Evolutionary conservation across 2,329 filamentous ascomycete genomes (phyloP), one percentile per base, ranked within the genome.

Genomic region (Ophiostoma himal-ulmi): DNA sequence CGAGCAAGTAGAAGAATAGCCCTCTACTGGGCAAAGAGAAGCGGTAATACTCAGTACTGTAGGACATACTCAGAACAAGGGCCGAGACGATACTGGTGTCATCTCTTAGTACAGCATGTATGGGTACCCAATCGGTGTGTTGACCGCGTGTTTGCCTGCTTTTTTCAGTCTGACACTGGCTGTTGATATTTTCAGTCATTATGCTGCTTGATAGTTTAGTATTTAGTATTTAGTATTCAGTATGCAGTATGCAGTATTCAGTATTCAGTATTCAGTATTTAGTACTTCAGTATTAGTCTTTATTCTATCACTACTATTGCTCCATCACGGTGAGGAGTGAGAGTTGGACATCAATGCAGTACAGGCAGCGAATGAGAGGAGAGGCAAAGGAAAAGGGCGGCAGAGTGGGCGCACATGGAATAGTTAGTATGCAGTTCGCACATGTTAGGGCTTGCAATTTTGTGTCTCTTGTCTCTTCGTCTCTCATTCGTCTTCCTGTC

Each of bases 271-370:
- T n/a, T 20, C n/a, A 17, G 5, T 20, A 11, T 30, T 57, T 11
- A 22, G n/a, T 26, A 4, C 5, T 26, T 6, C 14, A 13, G 6
- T 1, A 1, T 48, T 13, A n/a, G 44, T 44, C 69, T 41, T 26
- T 44, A 6, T 44, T n/a, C 17, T 22, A 30, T 48, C 36, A 57
- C n/a, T 48, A 30, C 30, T 17, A 41, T 37, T 22, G 20, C 37
- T 1, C 30, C 8, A 8, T 65, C 60, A 52, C 60, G 70, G 70
- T 71, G 67, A 66, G 60, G n/a, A 57, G 52, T 57, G 52, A 57
- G 52, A 57, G 30, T 71, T 71, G 70, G 70, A 71, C 70, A 52
- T 48, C 70, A 71, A 71, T 6, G 70, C 70, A 71, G 69, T 66
- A 68, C 57, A 44, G 57, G 34, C 52, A 62, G 30, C 60, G 60